These are phyloP conservation scores for Trichoderma virens DNA, from an alignment of 495 filamentous ascomycete species.

Conservation along the genomic window DNA sequence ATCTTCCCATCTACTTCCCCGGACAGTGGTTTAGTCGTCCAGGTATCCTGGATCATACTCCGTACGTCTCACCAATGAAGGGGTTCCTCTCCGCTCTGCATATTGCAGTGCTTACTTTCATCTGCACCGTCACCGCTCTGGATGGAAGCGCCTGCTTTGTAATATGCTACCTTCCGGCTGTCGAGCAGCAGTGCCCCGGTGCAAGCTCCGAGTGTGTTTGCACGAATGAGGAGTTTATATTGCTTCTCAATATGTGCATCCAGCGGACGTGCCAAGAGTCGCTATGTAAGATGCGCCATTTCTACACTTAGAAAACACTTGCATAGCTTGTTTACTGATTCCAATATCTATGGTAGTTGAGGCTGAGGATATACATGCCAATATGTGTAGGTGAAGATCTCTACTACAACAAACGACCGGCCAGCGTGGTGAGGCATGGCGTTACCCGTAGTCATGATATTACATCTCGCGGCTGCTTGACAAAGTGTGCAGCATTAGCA, in stretches of 20 bases:
- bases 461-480: too few relatives aligned
- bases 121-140: background rate
- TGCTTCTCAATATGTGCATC: background rate
- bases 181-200: background rate
- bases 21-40: background rate
- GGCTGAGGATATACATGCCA: background rate
- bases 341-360: background rate
- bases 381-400: background rate
- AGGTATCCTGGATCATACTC: background rate
- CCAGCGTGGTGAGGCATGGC: background rate
- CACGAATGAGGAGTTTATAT: constrained; percentile 1
- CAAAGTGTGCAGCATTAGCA: too few relatives aligned
- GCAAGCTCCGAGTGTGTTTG: background rate
- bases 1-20: background rate
- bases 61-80: background rate
- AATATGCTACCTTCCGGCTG: background rate
- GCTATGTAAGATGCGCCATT: background rate
- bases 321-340: background rate
- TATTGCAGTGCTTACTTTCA: background rate
- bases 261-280: background rate
- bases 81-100: background rate
- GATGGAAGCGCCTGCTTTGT: background rate
- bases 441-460: background rate
- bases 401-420: too few relatives aligned
- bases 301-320: background rate